Evolutionary conservation across 1,139 yeast species (phyloP).

Genomic region (Insectozyma bohioensis): DNA sequence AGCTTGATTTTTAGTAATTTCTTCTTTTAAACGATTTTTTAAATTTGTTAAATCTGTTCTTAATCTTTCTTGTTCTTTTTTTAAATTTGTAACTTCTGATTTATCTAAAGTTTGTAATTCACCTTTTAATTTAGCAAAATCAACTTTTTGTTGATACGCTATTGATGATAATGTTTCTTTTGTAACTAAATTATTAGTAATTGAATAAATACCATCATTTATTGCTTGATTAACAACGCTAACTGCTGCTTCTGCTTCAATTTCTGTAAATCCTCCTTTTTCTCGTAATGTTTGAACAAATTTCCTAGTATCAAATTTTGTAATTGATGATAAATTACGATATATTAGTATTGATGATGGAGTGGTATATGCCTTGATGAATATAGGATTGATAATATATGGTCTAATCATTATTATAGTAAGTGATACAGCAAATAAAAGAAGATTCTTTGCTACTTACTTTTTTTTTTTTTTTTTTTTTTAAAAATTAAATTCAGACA

Average conservation of each 20-base stretch:
- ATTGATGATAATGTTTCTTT: slow-evolving; percentile 79
- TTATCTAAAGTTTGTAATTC: slow-evolving; percentile 87
- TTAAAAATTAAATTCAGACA: too few relatives aligned
- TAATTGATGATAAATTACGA: slow-evolving; percentile 30
- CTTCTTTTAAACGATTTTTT: slow-evolving; percentile 83
- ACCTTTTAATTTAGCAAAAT: slow-evolving; percentile 89
- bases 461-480: too few relatives aligned
- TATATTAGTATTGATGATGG: too few relatives aligned
- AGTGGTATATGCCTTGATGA: too few relatives aligned
- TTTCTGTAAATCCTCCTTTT: slow-evolving; percentile 66
- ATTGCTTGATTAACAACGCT: slow-evolving; percentile 73
- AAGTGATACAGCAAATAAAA: too few relatives aligned
- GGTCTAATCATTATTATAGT: too few relatives aligned
- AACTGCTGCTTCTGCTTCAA: slow-evolving; percentile 83
- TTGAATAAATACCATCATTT: slow-evolving; percentile 76
- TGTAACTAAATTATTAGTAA: slow-evolving; percentile 74
- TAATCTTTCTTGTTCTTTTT: slow-evolving; percentile 84
- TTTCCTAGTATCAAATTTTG: slow-evolving; percentile 75
- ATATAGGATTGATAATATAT: too few relatives aligned
- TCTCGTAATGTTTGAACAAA: slow-evolving; percentile 67
- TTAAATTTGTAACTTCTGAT: slow-evolving; percentile 76
- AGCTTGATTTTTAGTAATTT: slow-evolving; percentile 86
- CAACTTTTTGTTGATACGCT: slow-evolving; percentile 94
- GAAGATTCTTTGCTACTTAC: too few relatives aligned
- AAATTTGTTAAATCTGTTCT: slow-evolving; percentile 84